Conservation (phyloP, 352 stramenopile species). For the Peronosclerospora sorghi region DNA sequence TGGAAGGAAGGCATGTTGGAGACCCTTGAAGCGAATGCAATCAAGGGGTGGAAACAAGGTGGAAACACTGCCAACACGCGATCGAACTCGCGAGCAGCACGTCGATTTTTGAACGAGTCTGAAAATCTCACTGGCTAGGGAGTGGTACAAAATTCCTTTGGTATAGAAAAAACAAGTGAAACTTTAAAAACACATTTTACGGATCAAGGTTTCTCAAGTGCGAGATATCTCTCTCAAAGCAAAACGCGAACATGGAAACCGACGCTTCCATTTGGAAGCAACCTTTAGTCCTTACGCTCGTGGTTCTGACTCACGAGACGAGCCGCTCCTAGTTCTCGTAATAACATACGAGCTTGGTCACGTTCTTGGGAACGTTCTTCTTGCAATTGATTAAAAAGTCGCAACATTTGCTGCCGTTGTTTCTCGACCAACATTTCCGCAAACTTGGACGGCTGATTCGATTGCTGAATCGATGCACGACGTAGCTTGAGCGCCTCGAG, state of each 20-base stretch:
- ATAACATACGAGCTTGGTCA: slow-evolving; percentile 20
- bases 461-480: slow-evolving; percentile 11
- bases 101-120: neutral
- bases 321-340: slow-evolving; percentile 15
- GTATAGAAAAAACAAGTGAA: slow-evolving; percentile 11
- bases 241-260: too few relatives aligned
- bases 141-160: neutral
- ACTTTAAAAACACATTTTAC: neutral
- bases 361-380: slow-evolving; percentile 23
- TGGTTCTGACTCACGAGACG: slow-evolving; percentile 11
- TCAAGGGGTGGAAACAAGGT: too few relatives aligned
- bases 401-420: slow-evolving; percentile 24
- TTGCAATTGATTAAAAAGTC: slow-evolving; percentile 28
- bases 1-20: slow-evolving; percentile 13
- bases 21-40: too few relatives aligned
- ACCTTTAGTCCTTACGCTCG: slow-evolving; percentile 2
- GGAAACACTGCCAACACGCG: too few relatives aligned
- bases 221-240: too few relatives aligned
- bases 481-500: slow-evolving; percentile 25
- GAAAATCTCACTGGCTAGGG: slow-evolving; percentile 17
- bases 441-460: slow-evolving; percentile 16
- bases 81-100: too few relatives aligned
- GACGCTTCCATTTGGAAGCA: too few relatives aligned
- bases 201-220: too few relatives aligned
- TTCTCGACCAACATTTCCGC: slow-evolving; percentile 28